Base-by-base conservation (phyloP, 257 asterid species). In the Verbena officinalis region DNA sequence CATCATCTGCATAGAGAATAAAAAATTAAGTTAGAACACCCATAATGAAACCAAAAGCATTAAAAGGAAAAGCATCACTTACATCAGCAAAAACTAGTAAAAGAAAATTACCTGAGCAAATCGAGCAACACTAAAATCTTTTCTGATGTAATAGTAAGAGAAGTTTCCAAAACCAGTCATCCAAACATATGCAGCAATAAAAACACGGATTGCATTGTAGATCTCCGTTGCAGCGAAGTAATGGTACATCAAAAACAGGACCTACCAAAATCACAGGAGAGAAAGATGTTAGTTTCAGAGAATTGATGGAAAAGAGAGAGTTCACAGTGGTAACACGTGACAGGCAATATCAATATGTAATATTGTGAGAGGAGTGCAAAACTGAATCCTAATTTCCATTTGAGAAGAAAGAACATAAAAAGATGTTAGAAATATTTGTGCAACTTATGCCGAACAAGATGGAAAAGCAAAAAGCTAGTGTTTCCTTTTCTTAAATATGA, bases 81-180 rank as follows among this genome's bases (percentile, higher is more conserved):
- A 56, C 61, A 33, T 72, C 55, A 63, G 40, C 15, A 23, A 16
- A 19, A 58, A 52, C 23, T 59, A 48, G 48, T 9, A 56, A 42
- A 49, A 55, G 59, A 57, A 3, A 17, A 36, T 82, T 68, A 88
- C 96, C 88, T 86, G 96, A 72, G 91, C 83, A 83, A 88, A 86
- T 70, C 96, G 86, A 71, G 86, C 85, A 65, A 86, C 62, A 59
- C 95, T 84, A 73, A 86, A 88, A 71, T 88, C 92, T 75, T 88
- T 88, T 70, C 85, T 84, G 75, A 88, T 82, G 70, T 88, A 88
- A 74, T 86, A 88, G 64, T 88, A 88, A 68, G 96, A 88, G 79
- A 88, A 88, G 81, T 88, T 88, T 48, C 95, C 96, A 74, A 88
- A 88, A 61, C 96, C 96, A 57, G 96, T 88, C 95, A 86, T 84